Evolutionary conservation across 495 filamentous ascomycete species (phyloP).

Genomic region (Aspergillus sparsus): DNA sequence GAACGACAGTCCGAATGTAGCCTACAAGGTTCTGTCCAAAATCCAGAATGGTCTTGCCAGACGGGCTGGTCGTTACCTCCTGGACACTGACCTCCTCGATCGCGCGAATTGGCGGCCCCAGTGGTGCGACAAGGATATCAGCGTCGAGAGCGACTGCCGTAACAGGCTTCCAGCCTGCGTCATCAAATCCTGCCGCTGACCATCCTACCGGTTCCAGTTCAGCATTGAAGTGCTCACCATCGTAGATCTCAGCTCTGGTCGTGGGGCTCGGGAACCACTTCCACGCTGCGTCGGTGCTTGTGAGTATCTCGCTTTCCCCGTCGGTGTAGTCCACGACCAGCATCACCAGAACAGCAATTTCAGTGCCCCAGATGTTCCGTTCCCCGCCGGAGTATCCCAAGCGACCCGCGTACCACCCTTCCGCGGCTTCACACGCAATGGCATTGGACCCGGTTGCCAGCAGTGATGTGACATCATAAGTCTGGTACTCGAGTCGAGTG

Average conservation of each 20-base stretch:
- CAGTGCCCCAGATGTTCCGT: slow-evolving; percentile 13
- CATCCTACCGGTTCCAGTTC: not conserved
- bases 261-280: not conserved
- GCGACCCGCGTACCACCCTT: slow-evolving; percentile 3
- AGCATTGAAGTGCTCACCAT: slow-evolving; percentile 10
- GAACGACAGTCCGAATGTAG: no score
- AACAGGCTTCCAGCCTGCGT: slow-evolving; percentile 23
- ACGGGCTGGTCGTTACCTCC: slow-evolving; percentile 42
- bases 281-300: slow-evolving; percentile 5
- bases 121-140: slow-evolving; percentile 33
- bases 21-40: slow-evolving; percentile 22
- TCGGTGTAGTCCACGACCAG: not conserved
- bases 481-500: slow-evolving; percentile 11
- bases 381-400: slow-evolving; percentile 8
- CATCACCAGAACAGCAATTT: slow-evolving; percentile 10
- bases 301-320: not conserved
- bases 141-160: slow-evolving; percentile 26
- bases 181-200: slow-evolving; percentile 9
- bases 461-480: not conserved
- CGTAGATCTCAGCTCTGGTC: slow-evolving; percentile 5
- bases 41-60: slow-evolving; percentile 34
- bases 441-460: not conserved
- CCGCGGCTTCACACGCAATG: not conserved
- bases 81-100: slow-evolving; percentile 36
- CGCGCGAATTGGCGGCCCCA: slow-evolving; percentile 42